phyloP scores from a whole-genome alignment of 2,329 filamentous ascomycete genomes.

The Aspergillus nomiae region DNA sequence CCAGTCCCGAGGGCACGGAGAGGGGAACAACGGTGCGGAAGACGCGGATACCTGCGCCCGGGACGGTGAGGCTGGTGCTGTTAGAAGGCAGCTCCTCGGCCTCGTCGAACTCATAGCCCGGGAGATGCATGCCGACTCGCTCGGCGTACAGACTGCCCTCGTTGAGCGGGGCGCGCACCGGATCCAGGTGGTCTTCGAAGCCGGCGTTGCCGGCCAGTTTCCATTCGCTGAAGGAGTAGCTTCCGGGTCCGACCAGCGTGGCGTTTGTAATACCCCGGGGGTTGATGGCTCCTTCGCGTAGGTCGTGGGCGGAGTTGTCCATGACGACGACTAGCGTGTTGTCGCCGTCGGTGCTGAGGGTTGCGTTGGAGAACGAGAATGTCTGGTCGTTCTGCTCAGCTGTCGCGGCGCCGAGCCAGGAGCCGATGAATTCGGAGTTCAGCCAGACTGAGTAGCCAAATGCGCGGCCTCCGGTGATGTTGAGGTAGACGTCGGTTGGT shows the following conservation, averaged over 20 bases:
- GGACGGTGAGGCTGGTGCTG: slow-evolving; percentile 34
- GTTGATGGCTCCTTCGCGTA: slow-evolving; percentile 32
- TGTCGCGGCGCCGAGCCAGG: slow-evolving; percentile 49
- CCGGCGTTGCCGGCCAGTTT: slow-evolving; percentile 61
- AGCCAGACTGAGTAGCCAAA: slow-evolving; percentile 61
- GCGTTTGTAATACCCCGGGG: slow-evolving; percentile 47
- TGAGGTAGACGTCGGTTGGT: slow-evolving; percentile 45
- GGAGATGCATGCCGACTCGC: slow-evolving; percentile 61
- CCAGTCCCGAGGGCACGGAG: slow-evolving; percentile 53
- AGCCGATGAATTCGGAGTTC: slow-evolving; percentile 60
- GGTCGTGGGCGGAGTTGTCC: slow-evolving; percentile 50
- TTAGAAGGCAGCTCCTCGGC: slow-evolving; percentile 42
- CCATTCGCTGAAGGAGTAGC: slow-evolving; percentile 56
- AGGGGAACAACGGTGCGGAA: slow-evolving; percentile 59
- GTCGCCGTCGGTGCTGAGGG: slow-evolving; percentile 51
- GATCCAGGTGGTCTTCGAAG: slow-evolving; percentile 55
- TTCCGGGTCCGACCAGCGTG: slow-evolving; percentile 42
- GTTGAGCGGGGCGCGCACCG: slow-evolving; percentile 57
- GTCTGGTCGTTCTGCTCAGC: slow-evolving; percentile 31
- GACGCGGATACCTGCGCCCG: slow-evolving; percentile 55
- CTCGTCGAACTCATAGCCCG: slow-evolving; percentile 52
- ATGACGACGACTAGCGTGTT: slow-evolving; percentile 63
- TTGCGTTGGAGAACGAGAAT: slow-evolving; percentile 55
- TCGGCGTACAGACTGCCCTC: slow-evolving; percentile 63
- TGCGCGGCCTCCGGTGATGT: slow-evolving; percentile 56